Percentiles rank a stretch among this genome's conserved stretches.
phyloP scores from a whole-genome alignment of 352 stramenopile genomes.

The Globisporangium camurandrum region DNA sequence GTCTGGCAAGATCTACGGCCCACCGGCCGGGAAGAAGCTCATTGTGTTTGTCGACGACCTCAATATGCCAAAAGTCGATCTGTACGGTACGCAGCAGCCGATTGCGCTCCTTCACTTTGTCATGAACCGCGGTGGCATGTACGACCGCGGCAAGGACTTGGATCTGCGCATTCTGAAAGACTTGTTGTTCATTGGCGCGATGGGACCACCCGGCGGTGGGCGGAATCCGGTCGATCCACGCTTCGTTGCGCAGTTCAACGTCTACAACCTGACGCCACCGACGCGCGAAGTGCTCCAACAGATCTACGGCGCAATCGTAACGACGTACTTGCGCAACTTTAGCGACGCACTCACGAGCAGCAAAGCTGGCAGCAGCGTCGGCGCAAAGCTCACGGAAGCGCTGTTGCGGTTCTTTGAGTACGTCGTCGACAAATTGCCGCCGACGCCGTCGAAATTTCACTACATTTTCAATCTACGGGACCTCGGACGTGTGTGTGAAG shows the following conservation, averaged over 20 bases:
- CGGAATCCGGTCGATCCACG: conserved; percentile 92
- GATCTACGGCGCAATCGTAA: conserved; percentile 93
- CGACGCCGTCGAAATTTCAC: conserved; percentile 93
- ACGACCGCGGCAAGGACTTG: conserved; percentile 93
- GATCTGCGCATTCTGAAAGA: conserved; percentile 92
- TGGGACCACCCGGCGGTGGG: conserved; percentile 92
- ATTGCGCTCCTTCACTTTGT: conserved; percentile 94
- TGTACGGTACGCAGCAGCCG: conserved; percentile 94
- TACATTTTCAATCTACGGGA: conserved; percentile 97
- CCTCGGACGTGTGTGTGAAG: conserved; percentile 91
- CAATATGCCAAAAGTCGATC: conserved; percentile 96
- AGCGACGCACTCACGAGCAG: conserved; percentile 75
- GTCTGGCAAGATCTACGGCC: conserved; percentile 92
- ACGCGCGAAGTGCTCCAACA: conserved; percentile 86
- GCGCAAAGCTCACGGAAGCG: conserved; percentile 75
- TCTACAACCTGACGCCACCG: conserved; percentile 93
- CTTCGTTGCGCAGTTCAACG: conserved; percentile 93
- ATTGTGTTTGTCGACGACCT: conserved; percentile 95
- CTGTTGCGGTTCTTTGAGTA: conserved; percentile 88
- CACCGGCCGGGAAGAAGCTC: conserved; percentile 90
- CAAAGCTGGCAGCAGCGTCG: no score
- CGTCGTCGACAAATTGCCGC: conserved; percentile 86
- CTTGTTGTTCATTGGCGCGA: conserved; percentile 90
- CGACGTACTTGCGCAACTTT: conserved; percentile 86
- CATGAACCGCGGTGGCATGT: conserved; percentile 88